phyloP scores from a whole-genome alignment of 352 stramenopile genomes.

The Phytophthora pini region DNA sequence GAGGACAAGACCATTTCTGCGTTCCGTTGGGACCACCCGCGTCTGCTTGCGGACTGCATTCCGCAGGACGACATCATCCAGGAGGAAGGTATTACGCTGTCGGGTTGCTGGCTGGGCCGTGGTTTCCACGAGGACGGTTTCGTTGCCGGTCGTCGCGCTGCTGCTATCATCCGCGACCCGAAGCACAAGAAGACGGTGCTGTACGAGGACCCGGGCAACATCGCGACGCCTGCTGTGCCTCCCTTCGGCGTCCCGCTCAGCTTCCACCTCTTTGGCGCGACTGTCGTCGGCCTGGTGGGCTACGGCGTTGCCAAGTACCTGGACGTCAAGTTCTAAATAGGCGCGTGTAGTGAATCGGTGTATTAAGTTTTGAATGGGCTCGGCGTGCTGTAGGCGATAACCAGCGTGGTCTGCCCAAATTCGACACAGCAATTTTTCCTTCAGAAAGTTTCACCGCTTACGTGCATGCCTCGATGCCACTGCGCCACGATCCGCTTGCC shows the following conservation, averaged over 20 bases:
- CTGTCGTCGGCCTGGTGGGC: slow-evolving; percentile 63
- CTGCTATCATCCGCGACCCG: slow-evolving; percentile 78
- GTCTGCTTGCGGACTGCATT: slow-evolving; percentile 82
- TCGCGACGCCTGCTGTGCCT: slow-evolving; percentile 73
- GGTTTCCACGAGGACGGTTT: slow-evolving; percentile 91
- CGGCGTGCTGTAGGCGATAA: too few species aligned
- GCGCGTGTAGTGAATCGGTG: slow-evolving; percentile 20
- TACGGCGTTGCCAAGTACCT: slow-evolving; percentile 70
- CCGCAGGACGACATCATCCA: slow-evolving; percentile 87
- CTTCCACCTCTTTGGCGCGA: slow-evolving; percentile 63
- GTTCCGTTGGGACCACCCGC: slow-evolving; percentile 89
- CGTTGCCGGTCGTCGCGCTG: slow-evolving; percentile 76
- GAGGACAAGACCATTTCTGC: slow-evolving; percentile 63
- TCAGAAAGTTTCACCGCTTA: not conserved
- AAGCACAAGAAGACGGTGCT: slow-evolving; percentile 73
- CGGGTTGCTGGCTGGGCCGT: slow-evolving; percentile 79
- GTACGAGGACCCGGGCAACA: slow-evolving; percentile 88
- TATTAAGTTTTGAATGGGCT: slow-evolving; percentile 21
- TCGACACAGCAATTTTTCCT: slow-evolving; percentile 10
- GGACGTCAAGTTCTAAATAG: slow-evolving; percentile 52
- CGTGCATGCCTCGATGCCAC: not conserved
- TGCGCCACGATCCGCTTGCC: not conserved
- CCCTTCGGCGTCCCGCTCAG: slow-evolving; percentile 74
- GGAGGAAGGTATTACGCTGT: slow-evolving; percentile 85
- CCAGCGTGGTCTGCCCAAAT: slow-evolving; percentile 1